Base-by-base conservation (phyloP, 768 basidiomycete genomes). In the Russula compacta region DNA sequence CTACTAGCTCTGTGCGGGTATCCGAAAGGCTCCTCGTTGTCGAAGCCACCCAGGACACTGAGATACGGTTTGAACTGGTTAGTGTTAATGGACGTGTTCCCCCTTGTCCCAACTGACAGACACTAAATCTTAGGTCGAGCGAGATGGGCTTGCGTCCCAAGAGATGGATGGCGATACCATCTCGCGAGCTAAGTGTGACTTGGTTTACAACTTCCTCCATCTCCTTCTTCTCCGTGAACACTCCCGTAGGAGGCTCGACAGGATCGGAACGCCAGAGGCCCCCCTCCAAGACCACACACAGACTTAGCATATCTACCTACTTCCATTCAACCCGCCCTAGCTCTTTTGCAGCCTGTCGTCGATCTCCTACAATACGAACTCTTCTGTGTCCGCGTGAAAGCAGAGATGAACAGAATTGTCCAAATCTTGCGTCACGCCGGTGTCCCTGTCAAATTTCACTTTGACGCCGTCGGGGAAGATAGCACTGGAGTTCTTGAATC, bases 341-440 rank as follows among this genome's bases (percentile, higher is more conserved):
- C 77, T 2, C 71, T 92, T 40, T 77, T 93, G 15, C 86, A 85
- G 43, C 87, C 87, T 0, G 76, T 92, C 63, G 84, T 92, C 62
- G 89, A 92, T 69, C 67, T 91, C 35, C 72, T 92, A 44, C 91
- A 92, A 71, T 93, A 92, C 69, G 81, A 82, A 66, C 81, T 82
- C 29, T 91, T 93, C 70, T 87, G 86, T 68, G 71, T 77, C 60
- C 77, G 83, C 61, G 75, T 92, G 50, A 78, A 80, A 63, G 58
- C 70, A 1, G 86, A 89, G 73, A 70, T 92, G 38, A 71, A 73
- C 43, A 79, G 76, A 64, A 77, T 83, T 57, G 74, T 75, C 8
- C 53, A 62, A 19, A 81, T 83, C 5, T 71, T 92, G 55, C 71
- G 71, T 21, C 71, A 61, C 47, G 83, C 79, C 0, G 84, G 85